Evolutionary conservation across 192 early-diverging fungal genomes (phyloP).

Genomic region (Anaeromyces robustus): DNA sequence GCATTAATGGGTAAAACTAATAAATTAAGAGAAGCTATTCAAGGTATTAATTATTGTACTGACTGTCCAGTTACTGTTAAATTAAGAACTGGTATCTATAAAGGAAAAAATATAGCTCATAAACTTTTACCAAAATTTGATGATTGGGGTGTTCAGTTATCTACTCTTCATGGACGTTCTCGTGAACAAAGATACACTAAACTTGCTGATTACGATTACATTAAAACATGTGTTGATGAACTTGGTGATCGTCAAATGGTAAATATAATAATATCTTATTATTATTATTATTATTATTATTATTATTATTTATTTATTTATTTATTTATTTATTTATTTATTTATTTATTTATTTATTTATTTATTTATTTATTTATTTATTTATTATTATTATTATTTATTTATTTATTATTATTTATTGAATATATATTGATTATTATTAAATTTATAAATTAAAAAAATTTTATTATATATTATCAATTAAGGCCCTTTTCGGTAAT

Average conservation of each 20-base stretch:
- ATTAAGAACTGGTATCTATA: constrained; percentile 60
- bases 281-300: constrained; percentile 40
- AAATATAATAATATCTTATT: neutral
- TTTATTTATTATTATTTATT: too few species aligned
- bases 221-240: constrained; percentile 30
- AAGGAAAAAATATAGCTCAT: constrained; percentile 46
- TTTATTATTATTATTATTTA: too few species aligned
- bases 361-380: too few species aligned
- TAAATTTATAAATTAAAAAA: too few species aligned
- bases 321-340: too few species aligned
- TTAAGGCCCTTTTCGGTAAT: constrained; percentile 26
- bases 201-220: constrained; percentile 84
- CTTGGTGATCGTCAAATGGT: neutral
- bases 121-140: constrained; percentile 55
- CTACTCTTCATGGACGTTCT: constrained; percentile 80
- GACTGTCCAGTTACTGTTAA: constrained; percentile 83
- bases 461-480: too few species aligned
- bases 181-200: constrained; percentile 84
- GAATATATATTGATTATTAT: too few species aligned
- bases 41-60: constrained; percentile 48
- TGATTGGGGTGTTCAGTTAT: constrained; percentile 37
- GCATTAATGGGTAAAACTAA: constrained; percentile 53
- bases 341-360: too few species aligned
- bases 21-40: constrained; percentile 59
- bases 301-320: constrained; percentile 3